Percentiles rank a stretch among this genome's conserved stretches.
Evolutionary conservation across 495 filamentous ascomycete genomes (phyloP).

Genomic region (Neurospora terricola): DNA sequence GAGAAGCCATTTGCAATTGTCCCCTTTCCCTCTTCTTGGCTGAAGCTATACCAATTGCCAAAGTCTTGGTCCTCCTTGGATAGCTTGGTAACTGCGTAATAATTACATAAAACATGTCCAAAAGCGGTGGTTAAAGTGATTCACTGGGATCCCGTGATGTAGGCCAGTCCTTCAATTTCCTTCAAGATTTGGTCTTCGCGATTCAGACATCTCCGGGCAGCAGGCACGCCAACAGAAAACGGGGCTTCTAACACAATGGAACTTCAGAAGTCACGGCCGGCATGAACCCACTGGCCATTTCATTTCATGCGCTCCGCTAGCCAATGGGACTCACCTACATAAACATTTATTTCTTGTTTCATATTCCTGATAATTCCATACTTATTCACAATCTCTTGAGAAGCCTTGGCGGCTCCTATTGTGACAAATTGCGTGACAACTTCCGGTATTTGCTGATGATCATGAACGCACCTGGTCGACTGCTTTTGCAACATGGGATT

Average conservation of each 20-base stretch:
- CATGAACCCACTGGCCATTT: background rate
- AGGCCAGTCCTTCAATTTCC: background rate
- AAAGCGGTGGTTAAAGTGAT: background rate
- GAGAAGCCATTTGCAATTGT: background rate
- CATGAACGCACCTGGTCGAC: background rate
- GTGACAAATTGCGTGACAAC: background rate
- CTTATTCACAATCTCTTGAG: background rate
- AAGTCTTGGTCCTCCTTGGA: background rate
- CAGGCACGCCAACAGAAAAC: background rate
- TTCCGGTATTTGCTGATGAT: background rate
- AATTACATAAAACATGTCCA: background rate
- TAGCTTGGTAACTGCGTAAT: background rate
- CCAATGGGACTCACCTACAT: background rate
- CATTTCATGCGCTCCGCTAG: background rate
- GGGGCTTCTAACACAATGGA: background rate
- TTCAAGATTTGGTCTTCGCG: background rate
- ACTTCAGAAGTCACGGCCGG: background rate
- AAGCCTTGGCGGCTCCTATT: background rate
- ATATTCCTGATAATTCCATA: background rate
- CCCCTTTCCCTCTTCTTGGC: background rate
- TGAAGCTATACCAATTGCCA: background rate
- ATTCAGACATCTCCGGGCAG: background rate
- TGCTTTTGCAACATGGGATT: background rate
- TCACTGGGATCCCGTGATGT: background rate
- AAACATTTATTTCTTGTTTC: background rate